phyloP scores from a whole-genome alignment of 495 filamentous ascomycete genomes.

The Penicillium paradoxum region DNA sequence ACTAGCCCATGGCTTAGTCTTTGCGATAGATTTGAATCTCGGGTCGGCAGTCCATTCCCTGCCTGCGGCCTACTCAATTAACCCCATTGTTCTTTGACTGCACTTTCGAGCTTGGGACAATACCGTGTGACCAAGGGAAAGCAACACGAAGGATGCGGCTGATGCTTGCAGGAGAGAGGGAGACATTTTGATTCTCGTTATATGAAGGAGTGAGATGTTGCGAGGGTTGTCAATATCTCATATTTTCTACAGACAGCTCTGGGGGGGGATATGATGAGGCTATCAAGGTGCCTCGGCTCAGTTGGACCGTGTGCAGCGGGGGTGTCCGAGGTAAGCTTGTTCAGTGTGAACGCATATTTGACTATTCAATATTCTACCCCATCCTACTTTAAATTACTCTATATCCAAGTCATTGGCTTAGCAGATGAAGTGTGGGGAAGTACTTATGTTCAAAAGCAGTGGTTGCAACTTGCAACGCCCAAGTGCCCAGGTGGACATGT shows the following conservation, averaged over 20 bases:
- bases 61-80: slow-evolving; percentile 10
- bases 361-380: too few relatives aligned
- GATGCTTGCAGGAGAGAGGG: slow-evolving; percentile 24
- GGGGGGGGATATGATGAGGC: neutral
- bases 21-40: slow-evolving; percentile 18
- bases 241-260: neutral
- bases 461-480: too few relatives aligned
- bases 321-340: too few relatives aligned
- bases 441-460: too few relatives aligned
- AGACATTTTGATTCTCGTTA: neutral
- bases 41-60: slow-evolving; percentile 27
- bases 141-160: slow-evolving; percentile 16
- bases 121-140: slow-evolving; percentile 29
- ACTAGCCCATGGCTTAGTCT: slow-evolving; percentile 23
- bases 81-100: neutral
- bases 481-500: too few relatives aligned
- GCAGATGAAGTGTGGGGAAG: too few relatives aligned
- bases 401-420: too few relatives aligned
- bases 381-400: too few relatives aligned
- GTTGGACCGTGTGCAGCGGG: neutral
- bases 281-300: slow-evolving; percentile 1
- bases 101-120: neutral
- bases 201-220: neutral
- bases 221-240: neutral
- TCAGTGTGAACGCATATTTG: too few relatives aligned